phyloP scores from a whole-genome alignment of 169 alveolate genomes.

The Plasmodium coatneyi region DNA sequence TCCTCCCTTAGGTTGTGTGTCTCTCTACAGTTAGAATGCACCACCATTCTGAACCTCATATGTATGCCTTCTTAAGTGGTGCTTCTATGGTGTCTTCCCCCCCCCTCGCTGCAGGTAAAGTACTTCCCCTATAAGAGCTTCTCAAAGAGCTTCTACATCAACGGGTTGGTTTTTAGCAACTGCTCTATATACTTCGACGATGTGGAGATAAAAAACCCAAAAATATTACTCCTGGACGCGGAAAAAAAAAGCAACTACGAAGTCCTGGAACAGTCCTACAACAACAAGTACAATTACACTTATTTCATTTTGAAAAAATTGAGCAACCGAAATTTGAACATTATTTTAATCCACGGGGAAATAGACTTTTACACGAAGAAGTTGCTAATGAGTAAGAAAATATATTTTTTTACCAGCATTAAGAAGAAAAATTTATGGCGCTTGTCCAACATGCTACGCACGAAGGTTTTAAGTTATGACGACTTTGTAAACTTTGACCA shows the following conservation, averaged over 20 bases:
- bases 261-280: slow-evolving; percentile 10
- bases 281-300: slow-evolving; percentile 20
- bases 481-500: slow-evolving; percentile 37
- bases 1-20: not conserved
- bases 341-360: slow-evolving; percentile 61
- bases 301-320: slow-evolving; percentile 40
- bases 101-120: slow-evolving; percentile 17
- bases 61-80: not conserved
- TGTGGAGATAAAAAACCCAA: slow-evolving; percentile 66
- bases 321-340: slow-evolving; percentile 26
- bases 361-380: slow-evolving; percentile 39
- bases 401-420: slow-evolving; percentile 67
- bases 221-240: slow-evolving; percentile 43
- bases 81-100: not conserved
- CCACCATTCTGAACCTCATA: not conserved
- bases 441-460: slow-evolving; percentile 41
- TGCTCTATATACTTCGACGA: slow-evolving; percentile 62
- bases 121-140: slow-evolving; percentile 59
- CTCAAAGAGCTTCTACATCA: slow-evolving; percentile 39
- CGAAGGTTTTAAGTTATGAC: slow-evolving; percentile 38
- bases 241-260: slow-evolving; percentile 20
- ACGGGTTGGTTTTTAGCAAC: slow-evolving; percentile 64
- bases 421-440: slow-evolving; percentile 57
- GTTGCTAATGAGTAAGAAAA: slow-evolving; percentile 48
- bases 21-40: not conserved